Evolutionary conservation across 2,329 filamentous ascomycete species (phyloP).

Genomic region (Fusarium sp.): DNA sequence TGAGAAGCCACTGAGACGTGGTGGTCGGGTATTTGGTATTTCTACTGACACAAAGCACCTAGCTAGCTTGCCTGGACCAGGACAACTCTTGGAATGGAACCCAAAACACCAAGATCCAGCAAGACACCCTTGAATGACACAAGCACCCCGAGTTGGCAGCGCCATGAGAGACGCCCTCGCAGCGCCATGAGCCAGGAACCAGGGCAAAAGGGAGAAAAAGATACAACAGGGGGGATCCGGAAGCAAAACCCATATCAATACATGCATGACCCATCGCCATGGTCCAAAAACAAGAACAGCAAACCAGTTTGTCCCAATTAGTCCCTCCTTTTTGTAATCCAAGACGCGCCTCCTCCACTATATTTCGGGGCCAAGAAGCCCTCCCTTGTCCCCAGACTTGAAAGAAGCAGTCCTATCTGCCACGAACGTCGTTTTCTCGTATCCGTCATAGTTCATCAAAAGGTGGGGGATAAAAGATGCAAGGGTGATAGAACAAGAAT

Average conservation of each 20-base stretch:
- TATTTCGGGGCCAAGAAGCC: slow-evolving; percentile 1
- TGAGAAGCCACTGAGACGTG: neutral
- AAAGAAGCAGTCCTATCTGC: slow-evolving; percentile 9
- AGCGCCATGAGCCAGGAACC: neutral
- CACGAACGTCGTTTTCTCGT: slow-evolving; percentile 23
- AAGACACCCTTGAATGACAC: neutral
- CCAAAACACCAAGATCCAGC: neutral
- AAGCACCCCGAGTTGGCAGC: neutral
- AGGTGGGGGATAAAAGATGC: neutral
- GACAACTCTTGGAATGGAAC: neutral
- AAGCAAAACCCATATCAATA: slow-evolving; percentile 9
- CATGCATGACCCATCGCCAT: neutral
- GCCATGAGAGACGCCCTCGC: neutral
- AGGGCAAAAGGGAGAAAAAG: neutral
- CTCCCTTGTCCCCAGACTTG: slow-evolving; percentile 2
- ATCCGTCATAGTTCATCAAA: slow-evolving; percentile 29
- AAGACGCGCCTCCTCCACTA: slow-evolving; percentile 11
- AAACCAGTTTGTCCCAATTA: neutral
- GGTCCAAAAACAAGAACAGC: neutral
- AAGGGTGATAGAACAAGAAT: slow-evolving; percentile 12
- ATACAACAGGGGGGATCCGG: neutral
- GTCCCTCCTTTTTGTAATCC: neutral
- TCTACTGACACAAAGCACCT: neutral
- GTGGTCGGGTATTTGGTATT: neutral
- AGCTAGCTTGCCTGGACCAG: neutral